These are phyloP conservation scores for Amanita rubescens DNA, from an alignment of 768 basidiomycete species.

Conservation along the genomic window DNA sequence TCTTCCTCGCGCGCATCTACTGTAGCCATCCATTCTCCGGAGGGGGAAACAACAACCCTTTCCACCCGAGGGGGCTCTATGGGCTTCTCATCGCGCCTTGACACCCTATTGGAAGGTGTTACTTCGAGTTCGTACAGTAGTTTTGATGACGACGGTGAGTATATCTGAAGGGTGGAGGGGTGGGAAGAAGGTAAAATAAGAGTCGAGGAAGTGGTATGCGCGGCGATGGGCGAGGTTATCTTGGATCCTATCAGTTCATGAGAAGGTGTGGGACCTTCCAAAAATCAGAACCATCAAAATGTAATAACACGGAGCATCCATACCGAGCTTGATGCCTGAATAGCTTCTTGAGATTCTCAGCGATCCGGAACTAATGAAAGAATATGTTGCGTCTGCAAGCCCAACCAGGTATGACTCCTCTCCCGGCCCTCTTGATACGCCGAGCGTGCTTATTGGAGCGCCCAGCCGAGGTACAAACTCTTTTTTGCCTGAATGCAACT, in stretches of 20 bases:
- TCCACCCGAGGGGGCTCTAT: conserved; percentile 75
- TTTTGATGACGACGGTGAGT: conserved; percentile 63
- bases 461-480: conserved; percentile 93
- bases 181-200: conserved; percentile 90
- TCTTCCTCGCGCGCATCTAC: conserved; percentile 69
- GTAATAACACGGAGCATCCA: conserved; percentile 13
- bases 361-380: conserved; percentile 64
- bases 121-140: conserved; percentile 86
- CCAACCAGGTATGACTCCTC: conserved; percentile 88
- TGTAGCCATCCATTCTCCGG: conserved; percentile 90
- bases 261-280: conserved; percentile 24
- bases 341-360: conserved; percentile 68
- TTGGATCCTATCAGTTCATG: conserved; percentile 31
- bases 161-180: conserved; percentile 90
- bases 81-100: conserved; percentile 69
- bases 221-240: conserved; percentile 57
- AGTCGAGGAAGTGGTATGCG: conserved; percentile 66
- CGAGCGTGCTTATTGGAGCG: conserved; percentile 70
- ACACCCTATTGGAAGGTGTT: conserved; percentile 87
- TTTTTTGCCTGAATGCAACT: conserved; percentile 78
- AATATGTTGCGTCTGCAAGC: conserved; percentile 73
- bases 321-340: conserved; percentile 74
- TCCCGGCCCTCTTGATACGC: conserved; percentile 41
- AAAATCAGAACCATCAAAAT: not conserved
- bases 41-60: conserved; percentile 52